These are phyloP conservation scores for Exophiala bonariae DNA, from an alignment of 2,329 filamentous ascomycete species.

Conservation along the genomic window DNA sequence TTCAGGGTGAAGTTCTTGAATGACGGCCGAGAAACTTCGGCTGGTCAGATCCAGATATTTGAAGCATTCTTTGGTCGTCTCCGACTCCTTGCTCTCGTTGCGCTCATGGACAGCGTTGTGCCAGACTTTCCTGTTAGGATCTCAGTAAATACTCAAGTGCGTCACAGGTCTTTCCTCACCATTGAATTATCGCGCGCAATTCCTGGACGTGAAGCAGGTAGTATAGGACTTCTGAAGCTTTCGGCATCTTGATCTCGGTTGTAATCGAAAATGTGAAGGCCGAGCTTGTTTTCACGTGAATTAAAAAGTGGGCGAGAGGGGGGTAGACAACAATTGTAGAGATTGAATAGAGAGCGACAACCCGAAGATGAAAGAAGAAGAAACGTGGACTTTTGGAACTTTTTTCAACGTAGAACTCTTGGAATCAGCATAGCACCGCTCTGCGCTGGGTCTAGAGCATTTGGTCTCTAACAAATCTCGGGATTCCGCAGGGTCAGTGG, in stretches of 20 bases:
- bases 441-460: neutral
- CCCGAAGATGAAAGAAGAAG: no score
- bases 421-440: neutral
- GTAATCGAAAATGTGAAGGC: constrained; percentile 6
- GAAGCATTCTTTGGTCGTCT: constrained; percentile 79
- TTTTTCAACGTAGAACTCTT: neutral
- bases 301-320: no score
- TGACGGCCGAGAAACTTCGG: constrained; percentile 89
- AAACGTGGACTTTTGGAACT: no score
- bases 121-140: constrained; percentile 77
- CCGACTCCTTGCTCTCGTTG: constrained; percentile 71
- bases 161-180: constrained; percentile 57
- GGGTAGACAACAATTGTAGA: no score
- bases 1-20: constrained; percentile 93
- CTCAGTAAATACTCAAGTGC: constrained; percentile 3
- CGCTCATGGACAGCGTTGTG: constrained; percentile 90
- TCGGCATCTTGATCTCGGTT: constrained; percentile 37
- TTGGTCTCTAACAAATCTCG: no score
- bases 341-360: no score
- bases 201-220: constrained; percentile 73
- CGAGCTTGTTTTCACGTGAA: neutral
- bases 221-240: constrained; percentile 61
- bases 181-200: constrained; percentile 83
- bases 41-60: constrained; percentile 82
- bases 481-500: no score